Base-by-base conservation (phyloP, 208 protist species). In the Leishmania braziliensis region DNA sequence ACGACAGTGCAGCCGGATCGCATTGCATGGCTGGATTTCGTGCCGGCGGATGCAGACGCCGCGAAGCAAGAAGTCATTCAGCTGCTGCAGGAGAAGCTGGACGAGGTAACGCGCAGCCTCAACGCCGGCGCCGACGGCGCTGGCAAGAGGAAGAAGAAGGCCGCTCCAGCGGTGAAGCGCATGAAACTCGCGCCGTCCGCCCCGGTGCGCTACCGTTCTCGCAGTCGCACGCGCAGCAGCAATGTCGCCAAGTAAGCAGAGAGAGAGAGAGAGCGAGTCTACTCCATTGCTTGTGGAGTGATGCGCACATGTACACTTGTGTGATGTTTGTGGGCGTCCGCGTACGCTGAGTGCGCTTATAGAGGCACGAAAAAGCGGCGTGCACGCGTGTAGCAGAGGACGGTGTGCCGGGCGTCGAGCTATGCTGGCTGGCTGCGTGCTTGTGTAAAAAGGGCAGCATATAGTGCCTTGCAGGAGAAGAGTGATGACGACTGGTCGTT, bases 181-280 rank as follows among this genome's bases (percentile, higher is more conserved):
- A 97, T 97, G 91, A 92, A 93, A 29, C 77, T 97, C 54, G 93
- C 93, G 23, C 93, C 93, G 39, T 97, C 93, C 1, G 93, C 93
- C 8, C 93, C 93, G 29, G 77, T 93, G 68, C 93, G 93, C 23
- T 66, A 73, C 26, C 85, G 85, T 20, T 79, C 79, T 56, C 82
- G 86, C 73, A 91, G 78, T 23, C 85, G 86, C 73, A 78, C 75
- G 29, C 88, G 73, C 68, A 89, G 75, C 65, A 80, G 26, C 58
- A n/a, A 69, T 9, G 70, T 53, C 18, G 43, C 26, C 60, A 89
- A 84, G 66, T 80, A 75, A 78, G 70, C 9, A 70, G 51, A 48
- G 46, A 36, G 26, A 33, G 62, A 68, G n/a, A 33, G 62, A 18
- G 68, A 29, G 43, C 39, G 68, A 53, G 36, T 29, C 70, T 74